These are phyloP conservation scores for Plantago ovata DNA, from an alignment of 257 asterid species.

Conservation along the genomic window DNA sequence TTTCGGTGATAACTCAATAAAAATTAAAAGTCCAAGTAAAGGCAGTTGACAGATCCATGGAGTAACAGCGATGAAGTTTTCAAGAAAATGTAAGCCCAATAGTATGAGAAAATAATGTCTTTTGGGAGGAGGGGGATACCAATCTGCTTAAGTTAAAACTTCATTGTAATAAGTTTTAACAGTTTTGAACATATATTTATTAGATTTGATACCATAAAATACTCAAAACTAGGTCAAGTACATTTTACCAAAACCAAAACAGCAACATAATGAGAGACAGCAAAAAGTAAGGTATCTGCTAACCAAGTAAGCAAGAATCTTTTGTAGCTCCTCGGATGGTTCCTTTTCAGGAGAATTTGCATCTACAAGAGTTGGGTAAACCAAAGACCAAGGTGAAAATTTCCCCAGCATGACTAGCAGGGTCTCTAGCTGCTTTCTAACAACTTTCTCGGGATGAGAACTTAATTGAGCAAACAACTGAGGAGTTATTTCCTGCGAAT, in stretches of 20 bases:
- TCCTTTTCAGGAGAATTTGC: conserved; percentile 78
- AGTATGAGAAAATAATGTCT: no score
- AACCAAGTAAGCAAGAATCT: conserved; percentile 85
- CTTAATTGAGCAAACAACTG: conserved; percentile 93
- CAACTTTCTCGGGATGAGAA: conserved; percentile 86
- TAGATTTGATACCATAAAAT: conserved; percentile 3
- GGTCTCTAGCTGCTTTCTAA: conserved; percentile 78
- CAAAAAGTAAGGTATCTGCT: conserved; percentile 24
- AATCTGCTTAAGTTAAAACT: neutral
- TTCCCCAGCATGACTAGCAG: conserved; percentile 86
- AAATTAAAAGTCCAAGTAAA: no score
- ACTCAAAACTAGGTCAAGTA: conserved; percentile 6
- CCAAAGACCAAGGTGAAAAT: conserved; percentile 88
- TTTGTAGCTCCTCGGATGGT: conserved; percentile 88
- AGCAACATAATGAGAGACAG: conserved; percentile 16
- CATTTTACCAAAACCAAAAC: conserved; percentile 14
- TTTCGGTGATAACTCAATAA: no score
- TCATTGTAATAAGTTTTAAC: neutral
- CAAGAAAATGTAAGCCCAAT: conserved; percentile 8
- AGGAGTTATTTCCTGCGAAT: conserved; percentile 85
- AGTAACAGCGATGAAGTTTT: neutral
- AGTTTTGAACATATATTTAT: neutral
- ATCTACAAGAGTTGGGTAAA: conserved; percentile 94
- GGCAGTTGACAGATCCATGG: no score
- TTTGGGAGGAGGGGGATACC: neutral